Conservation (phyloP, 768 basidiomycete genomes). For the Rhizopogon vinicolor region DNA sequence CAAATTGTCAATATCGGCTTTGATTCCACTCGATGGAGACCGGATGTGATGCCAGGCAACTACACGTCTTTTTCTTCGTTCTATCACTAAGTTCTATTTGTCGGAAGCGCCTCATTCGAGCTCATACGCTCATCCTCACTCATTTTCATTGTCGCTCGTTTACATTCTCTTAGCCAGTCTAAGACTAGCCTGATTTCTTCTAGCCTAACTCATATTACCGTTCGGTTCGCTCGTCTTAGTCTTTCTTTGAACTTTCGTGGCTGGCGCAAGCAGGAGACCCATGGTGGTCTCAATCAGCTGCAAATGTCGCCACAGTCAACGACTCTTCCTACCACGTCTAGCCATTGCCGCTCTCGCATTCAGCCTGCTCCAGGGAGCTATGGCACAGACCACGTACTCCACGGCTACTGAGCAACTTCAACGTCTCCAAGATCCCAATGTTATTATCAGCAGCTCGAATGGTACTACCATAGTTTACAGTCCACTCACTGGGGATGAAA, state of each 20-base stretch:
- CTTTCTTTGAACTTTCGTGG: neutral
- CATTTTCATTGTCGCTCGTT: neutral
- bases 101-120: neutral
- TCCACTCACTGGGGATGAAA: constrained; percentile 33
- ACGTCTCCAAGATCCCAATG: constrained; percentile 25
- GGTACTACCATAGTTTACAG: constrained; percentile 44
- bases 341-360: neutral
- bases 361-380: neutral
- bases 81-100: neutral
- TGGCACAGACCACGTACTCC: neutral
- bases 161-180: neutral
- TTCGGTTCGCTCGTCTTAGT: neutral
- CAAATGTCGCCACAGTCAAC: neutral
- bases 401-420: constrained; percentile 8
- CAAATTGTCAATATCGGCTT: too few relatives aligned
- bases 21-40: too few relatives aligned
- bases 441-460: constrained; percentile 15
- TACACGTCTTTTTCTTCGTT: neutral
- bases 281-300: neutral
- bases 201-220: neutral
- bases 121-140: neutral
- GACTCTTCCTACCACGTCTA: neutral
- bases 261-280: neutral
- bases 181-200: neutral
- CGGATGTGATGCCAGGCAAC: too few relatives aligned